These are phyloP conservation scores for Fonsecaea pedrosoi DNA, from an alignment of 2,329 filamentous ascomycete genomes.

Conservation along the genomic window DNA sequence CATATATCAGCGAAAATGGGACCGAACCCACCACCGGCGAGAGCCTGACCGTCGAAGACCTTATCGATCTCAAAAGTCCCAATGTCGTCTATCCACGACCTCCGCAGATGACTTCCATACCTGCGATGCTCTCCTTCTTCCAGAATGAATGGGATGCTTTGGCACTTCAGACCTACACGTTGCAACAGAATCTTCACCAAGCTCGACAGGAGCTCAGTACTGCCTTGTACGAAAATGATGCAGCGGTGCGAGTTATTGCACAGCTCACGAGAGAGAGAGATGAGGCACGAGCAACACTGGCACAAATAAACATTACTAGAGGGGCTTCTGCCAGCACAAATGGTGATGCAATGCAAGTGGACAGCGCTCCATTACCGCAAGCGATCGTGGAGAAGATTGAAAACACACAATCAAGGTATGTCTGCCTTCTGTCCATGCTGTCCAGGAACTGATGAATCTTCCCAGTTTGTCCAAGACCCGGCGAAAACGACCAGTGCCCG, in stretches of 20 bases:
- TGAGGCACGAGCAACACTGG: conserved; percentile 86
- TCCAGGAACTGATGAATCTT: conserved; percentile 33
- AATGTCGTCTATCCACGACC: conserved; percentile 86
- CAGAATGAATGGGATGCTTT: conserved; percentile 98
- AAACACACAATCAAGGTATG: conserved; percentile 78
- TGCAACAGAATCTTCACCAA: conserved; percentile 86
- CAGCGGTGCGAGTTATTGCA: conserved; percentile 93
- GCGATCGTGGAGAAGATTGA: conserved; percentile 76
- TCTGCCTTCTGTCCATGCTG: conserved; percentile 37
- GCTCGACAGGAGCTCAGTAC: conserved; percentile 93
- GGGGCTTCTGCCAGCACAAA: conserved; percentile 54
- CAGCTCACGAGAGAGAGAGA: conserved; percentile 89
- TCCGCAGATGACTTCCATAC: conserved; percentile 93
- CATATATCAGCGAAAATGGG: conserved; percentile 90
- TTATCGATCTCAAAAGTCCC: conserved; percentile 83
- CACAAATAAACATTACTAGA: conserved; percentile 75
- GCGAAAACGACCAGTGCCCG: conserved; percentile 85
- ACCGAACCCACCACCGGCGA: conserved; percentile 91
- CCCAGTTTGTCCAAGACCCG: conserved; percentile 81
- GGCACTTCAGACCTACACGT: conserved; percentile 86
- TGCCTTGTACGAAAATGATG: conserved; percentile 95
- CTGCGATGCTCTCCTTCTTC: conserved; percentile 89
- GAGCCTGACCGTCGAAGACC: conserved; percentile 80
- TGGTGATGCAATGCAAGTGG: conserved; percentile 92
- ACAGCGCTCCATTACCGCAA: conserved; percentile 77